Evolutionary conservation across 2,329 filamentous ascomycete genomes (phyloP).

Genomic region (Trichoderma brevicompactum): DNA sequence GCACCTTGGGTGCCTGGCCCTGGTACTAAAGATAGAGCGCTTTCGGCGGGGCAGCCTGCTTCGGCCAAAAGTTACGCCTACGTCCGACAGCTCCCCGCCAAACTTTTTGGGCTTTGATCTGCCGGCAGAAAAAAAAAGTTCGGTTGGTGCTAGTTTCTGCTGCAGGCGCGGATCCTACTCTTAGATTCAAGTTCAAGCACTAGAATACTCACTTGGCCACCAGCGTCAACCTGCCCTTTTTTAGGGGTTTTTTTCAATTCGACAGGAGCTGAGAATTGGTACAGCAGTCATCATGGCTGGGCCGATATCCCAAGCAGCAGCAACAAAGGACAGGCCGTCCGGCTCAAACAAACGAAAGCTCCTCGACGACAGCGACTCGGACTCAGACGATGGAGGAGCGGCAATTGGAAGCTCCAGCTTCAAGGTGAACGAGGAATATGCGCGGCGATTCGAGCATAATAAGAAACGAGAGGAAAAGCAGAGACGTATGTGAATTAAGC

Average conservation of each 20-base stretch:
- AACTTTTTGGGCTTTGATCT: conserved; percentile 22
- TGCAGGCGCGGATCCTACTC: conserved; percentile 9
- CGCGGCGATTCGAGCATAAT: conserved; percentile 90
- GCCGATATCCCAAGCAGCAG: conserved; percentile 27
- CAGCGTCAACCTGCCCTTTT: not conserved
- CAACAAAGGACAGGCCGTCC: conserved; percentile 29
- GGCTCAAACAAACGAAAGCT: conserved; percentile 53
- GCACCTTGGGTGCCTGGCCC: not conserved
- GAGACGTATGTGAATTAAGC: conserved; percentile 54
- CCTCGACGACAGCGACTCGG: conserved; percentile 61
- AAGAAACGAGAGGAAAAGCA: conserved; percentile 92
- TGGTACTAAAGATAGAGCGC: not conserved
- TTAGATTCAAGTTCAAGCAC: not conserved
- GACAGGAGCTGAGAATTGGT: not conserved
- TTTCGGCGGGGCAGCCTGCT: conserved; percentile 1
- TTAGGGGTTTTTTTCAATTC: not conserved
- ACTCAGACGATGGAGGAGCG: conserved; percentile 50
- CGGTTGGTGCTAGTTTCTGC: conserved; percentile 4
- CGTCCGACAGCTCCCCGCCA: conserved; percentile 29
- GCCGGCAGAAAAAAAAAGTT: conserved; percentile 37
- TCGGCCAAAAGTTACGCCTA: conserved; percentile 32
- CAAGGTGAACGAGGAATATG: conserved; percentile 90
- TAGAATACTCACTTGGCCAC: not conserved
- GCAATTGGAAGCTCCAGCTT: conserved; percentile 55
- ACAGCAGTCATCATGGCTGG: conserved; percentile 32